Evolutionary conservation across 345 rosid genomes (phyloP).

Genomic region (Linum trigynum): DNA sequence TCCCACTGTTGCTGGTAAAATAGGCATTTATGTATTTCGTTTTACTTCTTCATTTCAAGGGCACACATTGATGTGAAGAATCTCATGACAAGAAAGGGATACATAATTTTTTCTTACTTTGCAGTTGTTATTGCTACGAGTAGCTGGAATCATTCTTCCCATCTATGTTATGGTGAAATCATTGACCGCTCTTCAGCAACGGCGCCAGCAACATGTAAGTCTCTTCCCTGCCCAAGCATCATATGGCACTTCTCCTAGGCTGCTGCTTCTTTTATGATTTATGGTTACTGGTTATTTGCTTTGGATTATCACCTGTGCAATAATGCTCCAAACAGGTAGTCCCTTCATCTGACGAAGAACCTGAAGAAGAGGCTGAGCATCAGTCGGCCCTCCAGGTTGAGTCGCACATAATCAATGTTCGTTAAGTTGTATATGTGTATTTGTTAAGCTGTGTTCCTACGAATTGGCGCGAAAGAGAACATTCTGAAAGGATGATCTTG

Average conservation of each 20-base stretch:
- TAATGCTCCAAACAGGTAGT: constrained; percentile 26
- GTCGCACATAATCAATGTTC: constrained; percentile 13
- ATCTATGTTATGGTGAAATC: constrained; percentile 49
- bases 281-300: not conserved
- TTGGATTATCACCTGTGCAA: constrained; percentile 15
- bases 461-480: not conserved
- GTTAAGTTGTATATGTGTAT: not conserved
- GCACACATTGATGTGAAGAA: not conserved
- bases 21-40: not conserved
- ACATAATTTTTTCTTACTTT: constrained; percentile 1
- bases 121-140: constrained; percentile 53
- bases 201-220: constrained; percentile 33
- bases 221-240: not conserved
- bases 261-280: not conserved
- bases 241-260: not conserved
- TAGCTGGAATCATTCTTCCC: constrained; percentile 60
- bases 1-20: constrained; percentile 50
- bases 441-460: not conserved
- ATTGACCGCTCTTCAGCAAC: constrained; percentile 39
- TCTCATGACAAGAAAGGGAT: too few species aligned
- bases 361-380: constrained; percentile 19
- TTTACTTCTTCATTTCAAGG: not conserved
- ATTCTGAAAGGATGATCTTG: not conserved
- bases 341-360: constrained; percentile 52
- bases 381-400: constrained; percentile 20